Evolutionary conservation across 495 filamentous ascomycete genomes (phyloP).

Genomic region (Aspergillus wentii): DNA sequence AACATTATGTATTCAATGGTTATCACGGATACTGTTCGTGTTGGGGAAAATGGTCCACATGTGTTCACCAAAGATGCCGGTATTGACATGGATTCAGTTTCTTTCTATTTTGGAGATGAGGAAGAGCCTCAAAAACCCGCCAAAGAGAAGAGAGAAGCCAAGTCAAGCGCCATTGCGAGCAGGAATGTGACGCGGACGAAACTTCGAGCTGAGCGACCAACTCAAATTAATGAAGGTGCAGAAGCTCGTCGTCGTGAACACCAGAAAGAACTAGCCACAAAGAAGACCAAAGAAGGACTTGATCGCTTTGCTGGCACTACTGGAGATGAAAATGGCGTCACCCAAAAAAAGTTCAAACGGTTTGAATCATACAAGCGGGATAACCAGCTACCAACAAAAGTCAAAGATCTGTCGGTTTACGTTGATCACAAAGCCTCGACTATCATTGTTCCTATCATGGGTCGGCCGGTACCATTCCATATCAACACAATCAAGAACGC

Average conservation of each 20-base stretch:
- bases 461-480: constrained; percentile 95
- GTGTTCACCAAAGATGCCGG: constrained; percentile 93
- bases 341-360: constrained; percentile 93
- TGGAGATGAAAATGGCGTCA: constrained; percentile 79
- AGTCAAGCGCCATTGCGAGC: constrained; percentile 76
- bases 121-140: constrained; percentile 59
- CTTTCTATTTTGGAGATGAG: constrained; percentile 96
- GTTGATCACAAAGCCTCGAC: constrained; percentile 88
- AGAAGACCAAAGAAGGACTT: constrained; percentile 85
- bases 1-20: constrained; percentile 83
- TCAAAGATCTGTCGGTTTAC: constrained; percentile 80
- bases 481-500: constrained; percentile 99
- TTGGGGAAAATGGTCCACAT: constrained; percentile 63
- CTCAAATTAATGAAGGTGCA: constrained; percentile 82
- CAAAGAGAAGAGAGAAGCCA: constrained; percentile 74
- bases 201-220: constrained; percentile 81
- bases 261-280: constrained; percentile 82
- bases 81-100: constrained; percentile 82
- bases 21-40: constrained; percentile 88
- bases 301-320: constrained; percentile 75
- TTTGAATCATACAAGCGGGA: constrained; percentile 99
- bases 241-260: constrained; percentile 85
- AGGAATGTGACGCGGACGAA: constrained; percentile 94
- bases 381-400: constrained; percentile 80
- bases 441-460: constrained; percentile 93